phyloP scores from a whole-genome alignment of 2,329 filamentous ascomycete species.

The Trichoderma asperellum region DNA sequence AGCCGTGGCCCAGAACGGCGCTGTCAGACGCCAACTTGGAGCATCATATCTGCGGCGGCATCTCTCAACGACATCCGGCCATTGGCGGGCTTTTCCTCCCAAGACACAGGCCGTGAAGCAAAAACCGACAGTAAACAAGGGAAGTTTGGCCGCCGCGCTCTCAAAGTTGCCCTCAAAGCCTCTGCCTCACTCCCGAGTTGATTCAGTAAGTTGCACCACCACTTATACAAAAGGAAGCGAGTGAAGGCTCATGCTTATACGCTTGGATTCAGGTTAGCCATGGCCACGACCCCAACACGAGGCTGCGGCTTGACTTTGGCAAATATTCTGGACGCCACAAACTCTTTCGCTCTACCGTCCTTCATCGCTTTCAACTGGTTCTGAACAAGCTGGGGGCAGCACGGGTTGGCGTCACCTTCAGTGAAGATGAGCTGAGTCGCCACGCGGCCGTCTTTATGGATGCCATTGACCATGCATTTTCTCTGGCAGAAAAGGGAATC shows the following conservation, averaged over 20 bases:
- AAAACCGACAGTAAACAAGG: background rate
- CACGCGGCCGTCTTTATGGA: slow-evolving; percentile 53
- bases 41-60: slow-evolving; percentile 33
- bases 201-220: slow-evolving; percentile 35
- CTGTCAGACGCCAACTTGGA: slow-evolving; percentile 34
- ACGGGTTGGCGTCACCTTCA: slow-evolving; percentile 36
- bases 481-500: slow-evolving; percentile 46
- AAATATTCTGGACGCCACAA: slow-evolving; percentile 39
- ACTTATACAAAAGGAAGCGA: background rate
- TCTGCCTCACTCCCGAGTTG: slow-evolving; percentile 31
- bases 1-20: slow-evolving; percentile 36
- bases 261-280: slow-evolving; percentile 37
- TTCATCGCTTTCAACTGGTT: slow-evolving; percentile 44
- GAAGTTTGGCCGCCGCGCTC: background rate
- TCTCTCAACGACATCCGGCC: slow-evolving; percentile 36
- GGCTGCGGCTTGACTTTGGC: slow-evolving; percentile 36
- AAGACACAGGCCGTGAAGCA: background rate
- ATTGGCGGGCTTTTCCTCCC: slow-evolving; percentile 11
- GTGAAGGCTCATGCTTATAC: background rate
- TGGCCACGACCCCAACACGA: slow-evolving; percentile 43
- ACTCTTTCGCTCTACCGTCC: slow-evolving; percentile 42
- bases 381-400: slow-evolving; percentile 38
- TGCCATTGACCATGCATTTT: slow-evolving; percentile 51
- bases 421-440: slow-evolving; percentile 48
- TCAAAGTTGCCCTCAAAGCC: slow-evolving; percentile 25